Base-by-base conservation (phyloP, 768 basidiomycete genomes). In the Tricholoma bakamatsutake region DNA sequence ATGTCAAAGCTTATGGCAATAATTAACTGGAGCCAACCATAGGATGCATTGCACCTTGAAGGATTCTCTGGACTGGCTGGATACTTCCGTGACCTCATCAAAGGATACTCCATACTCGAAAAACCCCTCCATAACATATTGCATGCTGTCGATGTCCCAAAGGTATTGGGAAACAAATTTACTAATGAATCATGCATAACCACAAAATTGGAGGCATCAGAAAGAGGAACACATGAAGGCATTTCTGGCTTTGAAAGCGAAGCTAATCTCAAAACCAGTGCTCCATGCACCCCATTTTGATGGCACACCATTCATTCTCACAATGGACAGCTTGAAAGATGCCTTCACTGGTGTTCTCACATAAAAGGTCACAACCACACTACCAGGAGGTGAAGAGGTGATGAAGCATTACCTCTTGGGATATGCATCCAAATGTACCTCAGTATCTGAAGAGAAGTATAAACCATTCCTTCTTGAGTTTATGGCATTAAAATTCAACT, bases 281-380 rank as follows among this genome's bases (percentile, higher is more conserved):
- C 49, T 71, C 0, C 2, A 54, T 5, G 34, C 59, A 0, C 68
- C 72, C 3, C n/a, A 45, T 6, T 73, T 49, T 17, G 66, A 74
- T 39, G 65, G 67, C 4, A 55, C 54, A 5, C 69, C 61, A 0
- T 77, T 77, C 56, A 64, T 74, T 1, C 53, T 76, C 10, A 75
- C 69, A 0, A 69, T 68, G 0, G 74, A 77, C 57, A 72, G 68
- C 0, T 73, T 64, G 31, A 68, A 71, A 52, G 63, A 62, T 3
- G 71, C 69, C 0, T 76, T 74, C 52, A 71, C 66, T 1, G 73
- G 62, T 0, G 58, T 71, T 0, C 59, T 75, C 1, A 37, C 64
- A 1, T 74, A 76, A 53, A 40, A 52, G 2, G 50, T 63, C 31
- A 53, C 54, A 17, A 60, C 58, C 13, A 54, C 46, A 4, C 49